phyloP scores from a whole-genome alignment of 352 stramenopile species.

The Pythium phragmiticola region DNA sequence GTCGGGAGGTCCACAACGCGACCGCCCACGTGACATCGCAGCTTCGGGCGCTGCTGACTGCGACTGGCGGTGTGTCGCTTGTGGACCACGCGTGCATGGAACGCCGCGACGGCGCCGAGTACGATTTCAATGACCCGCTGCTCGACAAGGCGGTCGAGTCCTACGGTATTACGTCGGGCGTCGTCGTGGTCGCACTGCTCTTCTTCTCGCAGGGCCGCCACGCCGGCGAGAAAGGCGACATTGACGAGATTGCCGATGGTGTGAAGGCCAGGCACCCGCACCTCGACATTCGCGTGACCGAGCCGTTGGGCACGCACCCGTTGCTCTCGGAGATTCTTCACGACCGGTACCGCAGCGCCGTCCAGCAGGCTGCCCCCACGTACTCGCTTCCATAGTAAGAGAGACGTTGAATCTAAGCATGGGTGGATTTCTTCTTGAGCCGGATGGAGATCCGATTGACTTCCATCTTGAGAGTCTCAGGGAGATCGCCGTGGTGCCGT shows the following conservation, averaged over 20 bases:
- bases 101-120: slow-evolving; percentile 59
- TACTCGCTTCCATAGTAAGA: slow-evolving; percentile 16
- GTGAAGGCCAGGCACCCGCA: slow-evolving; percentile 40
- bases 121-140: slow-evolving; percentile 85
- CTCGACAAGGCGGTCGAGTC: slow-evolving; percentile 57
- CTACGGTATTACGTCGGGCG: slow-evolving; percentile 56
- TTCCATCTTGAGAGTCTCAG: slow-evolving; percentile 48
- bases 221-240: slow-evolving; percentile 70
- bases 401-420: not conserved
- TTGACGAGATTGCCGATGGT: slow-evolving; percentile 66
- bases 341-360: slow-evolving; percentile 52
- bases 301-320: slow-evolving; percentile 62
- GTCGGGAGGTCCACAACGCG: slow-evolving; percentile 61
- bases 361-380: slow-evolving; percentile 9
- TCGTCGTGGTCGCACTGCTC: slow-evolving; percentile 69
- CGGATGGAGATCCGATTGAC: slow-evolving; percentile 56
- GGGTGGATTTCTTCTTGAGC: slow-evolving; percentile 23
- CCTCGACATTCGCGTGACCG: slow-evolving; percentile 59
- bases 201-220: slow-evolving; percentile 80
- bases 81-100: slow-evolving; percentile 78
- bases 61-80: slow-evolving; percentile 31
- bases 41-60: slow-evolving; percentile 37
- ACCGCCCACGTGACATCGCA: slow-evolving; percentile 59
- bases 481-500: slow-evolving; percentile 51
- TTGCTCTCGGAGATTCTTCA: slow-evolving; percentile 63